phyloP scores from a whole-genome alignment of 2,329 filamentous ascomycete genomes.

The Claviceps arundinis region DNA sequence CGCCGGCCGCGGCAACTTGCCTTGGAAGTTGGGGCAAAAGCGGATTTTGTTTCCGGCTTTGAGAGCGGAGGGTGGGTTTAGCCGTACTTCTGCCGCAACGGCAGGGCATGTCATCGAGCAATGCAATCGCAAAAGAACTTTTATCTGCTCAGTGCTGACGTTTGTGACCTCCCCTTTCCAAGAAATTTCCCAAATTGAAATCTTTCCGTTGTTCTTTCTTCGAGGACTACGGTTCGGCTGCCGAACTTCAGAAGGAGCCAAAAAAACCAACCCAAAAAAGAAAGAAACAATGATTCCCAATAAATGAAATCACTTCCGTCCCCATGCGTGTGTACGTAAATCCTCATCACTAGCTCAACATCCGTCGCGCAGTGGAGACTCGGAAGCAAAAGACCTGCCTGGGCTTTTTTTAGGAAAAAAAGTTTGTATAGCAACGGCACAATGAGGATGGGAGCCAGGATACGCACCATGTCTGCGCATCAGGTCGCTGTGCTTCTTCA shows the following conservation, averaged over 20 bases:
- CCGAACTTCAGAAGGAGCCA: not conserved
- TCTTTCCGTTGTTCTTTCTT: too few relatives aligned
- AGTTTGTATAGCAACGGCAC: not conserved
- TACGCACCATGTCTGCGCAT: conserved; percentile 19
- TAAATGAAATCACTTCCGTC: not conserved
- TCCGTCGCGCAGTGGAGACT: not conserved
- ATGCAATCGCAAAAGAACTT: not conserved
- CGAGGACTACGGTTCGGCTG: too few relatives aligned
- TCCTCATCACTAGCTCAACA: not conserved
- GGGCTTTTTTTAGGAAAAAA: not conserved
- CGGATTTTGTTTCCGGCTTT: conserved; percentile 13
- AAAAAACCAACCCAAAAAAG: not conserved
- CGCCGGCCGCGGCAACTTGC: conserved; percentile 5
- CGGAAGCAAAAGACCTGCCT: not conserved
- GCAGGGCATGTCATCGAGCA: not conserved
- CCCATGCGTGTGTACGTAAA: not conserved
- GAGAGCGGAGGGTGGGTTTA: conserved; percentile 13
- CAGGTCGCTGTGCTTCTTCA: conserved; percentile 25
- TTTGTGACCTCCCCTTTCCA: not conserved
- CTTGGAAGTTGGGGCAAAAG: not conserved
- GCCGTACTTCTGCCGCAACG: conserved; percentile 16
- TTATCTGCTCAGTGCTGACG: not conserved
- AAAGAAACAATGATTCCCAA: not conserved
- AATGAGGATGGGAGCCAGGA: conserved; percentile 9
- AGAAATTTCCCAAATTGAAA: too few relatives aligned